Evolutionary conservation across 768 basidiomycete species (phyloP).

Genomic region (Coprinellus aureogranulatus): DNA sequence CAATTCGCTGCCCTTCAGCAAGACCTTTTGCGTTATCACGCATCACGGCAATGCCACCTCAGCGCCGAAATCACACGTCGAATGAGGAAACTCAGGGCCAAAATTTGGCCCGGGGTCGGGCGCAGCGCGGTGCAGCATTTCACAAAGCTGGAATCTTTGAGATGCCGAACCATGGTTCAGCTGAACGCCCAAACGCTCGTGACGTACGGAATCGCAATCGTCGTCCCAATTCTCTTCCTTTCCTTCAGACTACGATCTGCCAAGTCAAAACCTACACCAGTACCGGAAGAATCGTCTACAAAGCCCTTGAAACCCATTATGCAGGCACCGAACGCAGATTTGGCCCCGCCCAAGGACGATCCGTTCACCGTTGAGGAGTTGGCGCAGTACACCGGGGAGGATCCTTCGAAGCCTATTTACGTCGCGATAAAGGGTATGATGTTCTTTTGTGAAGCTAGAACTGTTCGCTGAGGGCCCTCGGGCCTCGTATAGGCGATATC

Average conservation of each 20-base stretch:
- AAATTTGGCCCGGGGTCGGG: too few relatives aligned
- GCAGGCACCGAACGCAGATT: constrained; percentile 61
- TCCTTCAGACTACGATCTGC: background rate
- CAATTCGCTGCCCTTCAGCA: too few relatives aligned
- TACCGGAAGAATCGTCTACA: constrained; percentile 25
- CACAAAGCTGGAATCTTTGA: too few relatives aligned
- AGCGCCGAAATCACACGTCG: too few relatives aligned
- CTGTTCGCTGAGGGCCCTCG: background rate
- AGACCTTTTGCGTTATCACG: too few relatives aligned
- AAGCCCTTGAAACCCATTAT: constrained; percentile 58
- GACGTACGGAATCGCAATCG: background rate
- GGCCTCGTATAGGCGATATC: constrained; percentile 59
- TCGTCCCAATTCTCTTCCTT: background rate
- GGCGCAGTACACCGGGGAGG: constrained; percentile 67
- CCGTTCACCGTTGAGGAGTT: constrained; percentile 72
- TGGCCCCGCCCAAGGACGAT: constrained; percentile 72
- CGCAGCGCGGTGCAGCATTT: too few relatives aligned
- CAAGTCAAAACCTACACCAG: background rate
- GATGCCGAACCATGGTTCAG: background rate
- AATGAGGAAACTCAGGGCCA: too few relatives aligned
- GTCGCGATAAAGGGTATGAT: constrained; percentile 85
- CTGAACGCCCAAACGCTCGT: background rate
- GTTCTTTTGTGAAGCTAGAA: background rate
- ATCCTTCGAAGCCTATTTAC: constrained; percentile 69
- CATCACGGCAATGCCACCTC: too few relatives aligned